A percentile compares a stretch with the other conserved stretches of the same genome.
Conservation (phyloP, 2,329 filamentous ascomycete genomes). For the Epichloe festucae region DNA sequence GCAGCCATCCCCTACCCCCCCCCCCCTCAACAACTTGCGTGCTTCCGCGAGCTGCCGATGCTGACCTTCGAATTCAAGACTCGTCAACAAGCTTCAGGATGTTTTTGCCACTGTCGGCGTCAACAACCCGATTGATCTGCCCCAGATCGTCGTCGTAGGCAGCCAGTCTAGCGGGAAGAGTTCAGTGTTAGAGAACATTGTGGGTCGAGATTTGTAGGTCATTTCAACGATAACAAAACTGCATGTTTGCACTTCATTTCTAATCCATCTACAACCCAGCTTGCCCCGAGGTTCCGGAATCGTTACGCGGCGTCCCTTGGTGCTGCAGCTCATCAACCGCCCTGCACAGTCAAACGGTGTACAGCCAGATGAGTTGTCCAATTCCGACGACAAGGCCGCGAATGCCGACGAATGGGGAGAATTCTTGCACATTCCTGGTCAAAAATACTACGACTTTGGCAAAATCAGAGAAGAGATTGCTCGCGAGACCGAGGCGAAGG, state of each 20-base stretch:
- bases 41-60: background rate
- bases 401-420: slow-evolving; percentile 97
- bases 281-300: slow-evolving; percentile 95
- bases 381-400: slow-evolving; percentile 68
- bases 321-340: slow-evolving; percentile 96
- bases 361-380: slow-evolving; percentile 49
- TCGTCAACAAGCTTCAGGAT: slow-evolving; percentile 99
- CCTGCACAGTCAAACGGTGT: slow-evolving; percentile 62
- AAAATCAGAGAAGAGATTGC: slow-evolving; percentile 98
- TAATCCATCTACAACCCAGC: slow-evolving; percentile 33
- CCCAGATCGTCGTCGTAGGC: slow-evolving; percentile 95
- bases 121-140: slow-evolving; percentile 97
- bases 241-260: background rate
- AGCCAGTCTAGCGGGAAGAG: slow-evolving; percentile 99
- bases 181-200: slow-evolving; percentile 97
- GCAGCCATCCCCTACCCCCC: slow-evolving; percentile 8
- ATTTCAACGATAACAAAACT: background rate
- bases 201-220: slow-evolving; percentile 93
- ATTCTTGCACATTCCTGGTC: slow-evolving; percentile 92
- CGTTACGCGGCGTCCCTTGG: slow-evolving; percentile 86
- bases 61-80: slow-evolving; percentile 28
- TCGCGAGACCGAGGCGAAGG: slow-evolving; percentile 91
- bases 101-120: slow-evolving; percentile 97
- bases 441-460: slow-evolving; percentile 97
- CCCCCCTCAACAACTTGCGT: background rate